Base-by-base conservation (phyloP, 2,329 filamentous ascomycete species). In the Bipolaris oryzae region DNA sequence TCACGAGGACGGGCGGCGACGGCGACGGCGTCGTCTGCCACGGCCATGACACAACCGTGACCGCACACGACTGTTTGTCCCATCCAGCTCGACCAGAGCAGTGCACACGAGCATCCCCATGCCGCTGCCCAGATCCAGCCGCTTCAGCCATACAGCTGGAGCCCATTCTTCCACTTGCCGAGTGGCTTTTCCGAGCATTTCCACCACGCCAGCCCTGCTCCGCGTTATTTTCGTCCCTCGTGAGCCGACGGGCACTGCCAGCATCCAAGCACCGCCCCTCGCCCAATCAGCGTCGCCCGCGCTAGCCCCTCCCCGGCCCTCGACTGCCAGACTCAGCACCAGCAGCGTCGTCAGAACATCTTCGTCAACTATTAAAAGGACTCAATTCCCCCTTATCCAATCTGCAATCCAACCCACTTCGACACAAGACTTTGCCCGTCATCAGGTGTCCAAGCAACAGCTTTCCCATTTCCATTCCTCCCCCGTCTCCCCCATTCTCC, bases 391-490 rank as follows among this genome's bases (percentile, higher is more conserved):
- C 71, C 44, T 72, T 68, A 51, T 63, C 3, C 25, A 35, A 67
- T 1, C 70, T 39, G 56, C 71, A 66, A 80, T 76, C 69, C 75
- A 79, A 71, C 76, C 79, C 74, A 77, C 77, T 76, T 74, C 83
- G 69, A 72, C 80, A 67, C 77, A 80, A 74, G 82, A 85, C 77
- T 86, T 85, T 76, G 78, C 80, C 73, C 78, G 81, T 77, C 83
- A 86, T 65, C 82, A 85, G 73, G 73, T 84, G 68, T 76, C 78
- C 67, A 85, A 85, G 73, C 84, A 86, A 74, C 79, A 82, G 61
- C 80, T 80, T 67, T 83, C 79, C 72, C 84, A 85, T 69, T 86
- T 84, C 70, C 84, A 86, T 67, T 86, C 84, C 42, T 80, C 82
- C 59, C 85, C 84, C 53, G 74, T 85, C 73, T 84, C 70, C 31